Evolutionary conservation across 331 rosid species (phyloP).

Genomic region (Dryas integrifolia): DNA sequence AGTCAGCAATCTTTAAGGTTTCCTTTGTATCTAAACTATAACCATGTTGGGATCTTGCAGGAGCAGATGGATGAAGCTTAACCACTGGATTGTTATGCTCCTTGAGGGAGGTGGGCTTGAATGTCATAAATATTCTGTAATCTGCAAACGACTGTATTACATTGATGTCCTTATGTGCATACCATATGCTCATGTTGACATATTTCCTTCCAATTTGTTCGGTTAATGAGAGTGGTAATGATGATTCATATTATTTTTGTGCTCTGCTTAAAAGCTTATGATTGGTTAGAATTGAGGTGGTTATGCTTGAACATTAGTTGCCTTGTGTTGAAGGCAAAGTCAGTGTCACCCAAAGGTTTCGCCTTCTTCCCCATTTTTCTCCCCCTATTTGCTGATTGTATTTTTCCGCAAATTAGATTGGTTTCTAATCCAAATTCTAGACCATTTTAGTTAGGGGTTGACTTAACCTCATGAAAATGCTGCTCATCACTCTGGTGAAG

Average conservation of each 20-base stretch:
- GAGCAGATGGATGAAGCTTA: constrained; percentile 51
- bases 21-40: neutral
- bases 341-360: neutral
- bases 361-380: neutral
- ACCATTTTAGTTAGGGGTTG: no score
- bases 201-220: neutral
- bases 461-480: neutral
- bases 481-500: neutral
- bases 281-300: neutral
- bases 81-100: constrained; percentile 27
- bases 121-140: constrained; percentile 41
- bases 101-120: constrained; percentile 57
- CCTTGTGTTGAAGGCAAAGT: neutral
- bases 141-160: constrained; percentile 19
- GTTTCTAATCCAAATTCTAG: no score
- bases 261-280: neutral
- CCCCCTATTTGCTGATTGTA: neutral
- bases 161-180: constrained; percentile 27
- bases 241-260: constrained; percentile 5
- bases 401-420: neutral
- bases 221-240: constrained; percentile 10
- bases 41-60: constrained; percentile 29
- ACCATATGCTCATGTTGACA: constrained; percentile 27
- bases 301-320: neutral
- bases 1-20: neutral